Conservation (phyloP, 768 basidiomycete genomes). For the Pleurotus tuoliensis region DNA sequence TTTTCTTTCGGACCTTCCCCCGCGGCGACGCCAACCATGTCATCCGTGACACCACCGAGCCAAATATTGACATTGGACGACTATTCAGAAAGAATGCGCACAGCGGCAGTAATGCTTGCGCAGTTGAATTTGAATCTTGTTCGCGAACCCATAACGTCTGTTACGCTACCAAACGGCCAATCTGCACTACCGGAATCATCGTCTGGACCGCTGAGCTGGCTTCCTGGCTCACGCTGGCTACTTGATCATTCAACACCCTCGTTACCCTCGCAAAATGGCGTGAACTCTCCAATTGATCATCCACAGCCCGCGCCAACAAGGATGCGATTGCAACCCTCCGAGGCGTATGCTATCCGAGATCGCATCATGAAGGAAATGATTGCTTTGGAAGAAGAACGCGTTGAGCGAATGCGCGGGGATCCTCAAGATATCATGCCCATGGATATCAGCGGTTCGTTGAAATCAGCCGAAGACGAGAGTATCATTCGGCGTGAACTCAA, state of each 20-base stretch:
- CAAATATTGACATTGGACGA: slow-evolving; percentile 80
- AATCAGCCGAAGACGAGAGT: slow-evolving; percentile 84
- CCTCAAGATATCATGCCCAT: slow-evolving; percentile 66
- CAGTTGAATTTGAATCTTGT: slow-evolving; percentile 84
- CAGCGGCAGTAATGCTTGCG: slow-evolving; percentile 96
- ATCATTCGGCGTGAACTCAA: slow-evolving; percentile 92
- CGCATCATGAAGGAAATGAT: slow-evolving; percentile 99
- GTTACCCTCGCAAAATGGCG: slow-evolving; percentile 9
- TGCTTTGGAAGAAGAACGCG: slow-evolving; percentile 91
- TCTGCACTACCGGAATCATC: slow-evolving; percentile 12
- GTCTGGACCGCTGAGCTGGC: slow-evolving; percentile 40
- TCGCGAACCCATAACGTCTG: slow-evolving; percentile 42
- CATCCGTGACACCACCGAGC: background rate
- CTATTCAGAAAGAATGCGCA: slow-evolving; percentile 97
- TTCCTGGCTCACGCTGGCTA: slow-evolving; percentile 56
- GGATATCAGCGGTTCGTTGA: slow-evolving; percentile 47
- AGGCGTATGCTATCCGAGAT: slow-evolving; percentile 88
- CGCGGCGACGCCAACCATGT: slow-evolving; percentile 8
- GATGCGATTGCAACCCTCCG: slow-evolving; percentile 72
- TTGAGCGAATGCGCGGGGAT: slow-evolving; percentile 83
- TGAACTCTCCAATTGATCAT: slow-evolving; percentile 2
- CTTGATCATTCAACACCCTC: slow-evolving; percentile 18
- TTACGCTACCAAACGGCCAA: slow-evolving; percentile 10
- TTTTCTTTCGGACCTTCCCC: slow-evolving; percentile 7
- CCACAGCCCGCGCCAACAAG: slow-evolving; percentile 34